Evolutionary conservation across 495 filamentous ascomycete species (phyloP).

Genomic region (Aspergillus sclerotioniger): DNA sequence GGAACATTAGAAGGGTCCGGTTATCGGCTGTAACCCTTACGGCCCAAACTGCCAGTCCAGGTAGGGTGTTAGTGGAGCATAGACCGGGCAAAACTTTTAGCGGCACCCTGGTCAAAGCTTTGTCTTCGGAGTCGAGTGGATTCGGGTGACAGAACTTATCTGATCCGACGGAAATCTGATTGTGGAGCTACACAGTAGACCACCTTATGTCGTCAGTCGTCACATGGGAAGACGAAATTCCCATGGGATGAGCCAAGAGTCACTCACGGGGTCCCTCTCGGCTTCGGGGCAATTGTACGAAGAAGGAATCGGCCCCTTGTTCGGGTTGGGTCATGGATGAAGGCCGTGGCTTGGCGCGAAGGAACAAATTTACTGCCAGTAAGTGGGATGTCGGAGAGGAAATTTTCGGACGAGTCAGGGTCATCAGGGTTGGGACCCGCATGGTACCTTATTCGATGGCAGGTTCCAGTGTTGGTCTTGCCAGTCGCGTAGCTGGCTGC

Average conservation of each 20-base stretch:
- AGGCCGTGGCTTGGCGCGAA: background rate
- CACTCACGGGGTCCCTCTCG: background rate
- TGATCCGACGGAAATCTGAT: too few species aligned
- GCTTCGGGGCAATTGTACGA: background rate
- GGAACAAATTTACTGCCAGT: background rate
- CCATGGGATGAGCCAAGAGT: too few species aligned
- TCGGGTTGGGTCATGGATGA: background rate
- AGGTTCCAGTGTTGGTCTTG: background rate
- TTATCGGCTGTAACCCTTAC: background rate
- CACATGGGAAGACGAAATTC: too few species aligned
- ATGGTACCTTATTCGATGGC: slow-evolving; percentile 2
- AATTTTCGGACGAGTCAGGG: background rate
- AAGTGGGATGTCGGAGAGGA: background rate
- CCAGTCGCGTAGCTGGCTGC: background rate
- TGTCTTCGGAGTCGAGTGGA: background rate
- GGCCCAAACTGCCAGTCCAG: background rate
- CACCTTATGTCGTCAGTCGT: too few species aligned
- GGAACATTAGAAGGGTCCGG: background rate
- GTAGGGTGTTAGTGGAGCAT: background rate
- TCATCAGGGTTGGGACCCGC: background rate
- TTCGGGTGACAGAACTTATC: too few species aligned
- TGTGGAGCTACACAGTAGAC: too few species aligned
- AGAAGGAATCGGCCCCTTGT: background rate
- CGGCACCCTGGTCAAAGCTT: background rate
- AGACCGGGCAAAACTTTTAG: background rate